Evolutionary conservation across 2,329 filamentous ascomycete species (phyloP).

Genomic region (Zymoseptoria crescenta): DNA sequence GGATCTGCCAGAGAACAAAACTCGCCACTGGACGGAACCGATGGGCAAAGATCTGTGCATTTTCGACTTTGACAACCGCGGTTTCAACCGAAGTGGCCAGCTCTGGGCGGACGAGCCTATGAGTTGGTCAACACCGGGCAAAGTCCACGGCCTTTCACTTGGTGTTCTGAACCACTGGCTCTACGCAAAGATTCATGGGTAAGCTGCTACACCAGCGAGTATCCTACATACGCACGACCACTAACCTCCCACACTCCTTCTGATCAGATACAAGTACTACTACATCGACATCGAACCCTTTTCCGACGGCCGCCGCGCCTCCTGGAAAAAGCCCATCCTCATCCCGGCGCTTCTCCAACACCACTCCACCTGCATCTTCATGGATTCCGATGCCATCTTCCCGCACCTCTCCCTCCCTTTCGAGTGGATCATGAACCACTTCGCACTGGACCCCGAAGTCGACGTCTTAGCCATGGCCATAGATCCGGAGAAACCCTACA

Average conservation of each 20-base stretch:
- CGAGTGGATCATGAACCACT: slow-evolving; percentile 9
- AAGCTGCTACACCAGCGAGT: not conserved
- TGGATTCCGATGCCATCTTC: slow-evolving; percentile 7
- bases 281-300: slow-evolving; percentile 3
- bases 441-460: slow-evolving; percentile 1
- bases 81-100: slow-evolving; percentile 1
- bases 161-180: slow-evolving; percentile 8
- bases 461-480: slow-evolving; percentile 2
- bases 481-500: not conserved
- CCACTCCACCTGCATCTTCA: slow-evolving; percentile 5
- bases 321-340: slow-evolving; percentile 5
- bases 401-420: slow-evolving; percentile 5
- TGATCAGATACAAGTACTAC: slow-evolving; percentile 6
- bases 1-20: not conserved
- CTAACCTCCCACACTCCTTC: not conserved
- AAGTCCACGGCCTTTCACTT: slow-evolving; percentile 2
- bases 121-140: slow-evolving; percentile 1
- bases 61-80: slow-evolving; percentile 3
- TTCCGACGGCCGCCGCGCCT: slow-evolving; percentile 2
- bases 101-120: not conserved
- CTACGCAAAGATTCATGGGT: not conserved
- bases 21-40: slow-evolving; percentile 1
- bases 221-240: not conserved
- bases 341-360: slow-evolving; percentile 1
- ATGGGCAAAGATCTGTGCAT: slow-evolving; percentile 2